phyloP scores from a whole-genome alignment of 768 basidiomycete genomes.

The Russula sp. region DNA sequence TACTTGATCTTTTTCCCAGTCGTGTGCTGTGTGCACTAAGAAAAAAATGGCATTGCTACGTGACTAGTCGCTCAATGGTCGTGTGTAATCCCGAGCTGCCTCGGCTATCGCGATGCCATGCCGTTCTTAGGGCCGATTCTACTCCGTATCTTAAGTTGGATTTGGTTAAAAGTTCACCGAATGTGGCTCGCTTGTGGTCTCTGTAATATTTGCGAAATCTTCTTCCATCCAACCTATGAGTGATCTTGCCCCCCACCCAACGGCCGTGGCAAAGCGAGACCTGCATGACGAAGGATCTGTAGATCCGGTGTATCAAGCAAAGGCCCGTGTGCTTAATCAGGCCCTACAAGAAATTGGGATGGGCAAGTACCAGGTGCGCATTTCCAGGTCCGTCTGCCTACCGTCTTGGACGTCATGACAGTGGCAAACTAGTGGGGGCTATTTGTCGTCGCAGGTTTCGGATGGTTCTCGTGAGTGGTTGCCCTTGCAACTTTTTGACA shows the following conservation, averaged over 20 bases:
- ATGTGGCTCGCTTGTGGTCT: background rate
- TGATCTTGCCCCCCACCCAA: background rate
- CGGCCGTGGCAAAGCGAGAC: background rate
- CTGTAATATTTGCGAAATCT: conserved; percentile 1
- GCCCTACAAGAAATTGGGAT: conserved; percentile 63
- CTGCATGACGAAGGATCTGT: conserved; percentile 26
- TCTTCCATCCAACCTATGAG: background rate
- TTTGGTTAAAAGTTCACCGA: no score
- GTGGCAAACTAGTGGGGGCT: conserved; percentile 42
- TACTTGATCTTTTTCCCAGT: background rate
- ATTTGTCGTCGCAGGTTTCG: conserved; percentile 64
- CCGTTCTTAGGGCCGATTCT: no score
- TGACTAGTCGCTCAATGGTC: no score
- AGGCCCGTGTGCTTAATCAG: conserved; percentile 48
- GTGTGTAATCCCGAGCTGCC: no score
- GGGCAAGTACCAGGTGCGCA: conserved; percentile 58
- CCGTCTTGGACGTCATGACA: background rate
- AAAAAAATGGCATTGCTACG: no score
- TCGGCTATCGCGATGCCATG: background rate
- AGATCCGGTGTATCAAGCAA: conserved; percentile 53
- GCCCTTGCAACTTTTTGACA: background rate
- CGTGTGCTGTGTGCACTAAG: no score
- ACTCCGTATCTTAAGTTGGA: no score
- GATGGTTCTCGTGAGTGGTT: conserved; percentile 60
- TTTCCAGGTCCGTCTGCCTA: background rate